Base-by-base conservation (phyloP, 2,329 filamentous ascomycete species). In the Fusarium sp. region DNA sequence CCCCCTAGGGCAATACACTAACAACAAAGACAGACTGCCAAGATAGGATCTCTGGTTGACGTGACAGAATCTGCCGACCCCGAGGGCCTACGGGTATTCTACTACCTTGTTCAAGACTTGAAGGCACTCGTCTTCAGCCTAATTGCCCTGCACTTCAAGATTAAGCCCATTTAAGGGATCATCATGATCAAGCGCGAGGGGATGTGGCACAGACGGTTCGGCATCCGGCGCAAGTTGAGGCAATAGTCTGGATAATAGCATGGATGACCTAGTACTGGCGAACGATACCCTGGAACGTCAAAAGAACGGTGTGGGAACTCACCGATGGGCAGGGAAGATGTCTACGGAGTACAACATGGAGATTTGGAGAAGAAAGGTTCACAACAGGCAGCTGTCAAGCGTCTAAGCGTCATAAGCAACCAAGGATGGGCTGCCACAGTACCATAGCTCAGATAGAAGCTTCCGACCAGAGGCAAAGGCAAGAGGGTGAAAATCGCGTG, bases 111-210 rank as follows among this genome's bases (percentile, higher is more conserved):
- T 6, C 97, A 99, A 82, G 97, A 99, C 81, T 86, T 99, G 29
- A 99, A 98, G 85, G 97, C 97, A 0, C 88, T 99, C 41, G 95
- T 99, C 4, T 99, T 99, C 84, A 98, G 96, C 64, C 85, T 99
- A 75, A 99, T 98, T 79, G 94, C 95, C 3, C 88, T 99, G 74
- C 97, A 99, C 86, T 99, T 99, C 88, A 99, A 99, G 92, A 94
- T 94, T 83, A 94, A 94, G 86, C 92, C 92, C 4, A 94, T 94
- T 77, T 94, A 82, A 83, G 64, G 18, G 22, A 7, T 14, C n/a
- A 9, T 10, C 33, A 24, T 39, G 31, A 56, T 37, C 33, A 67
- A 57, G 29, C 52, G 41, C 27, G 60, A 65, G 62, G 65, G 48
- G 54, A 61, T 70, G 43, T 45, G 52, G 62, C 52, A 61, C 60